Evolutionary conservation across 202 grass and related monocot species (phyloP).

Genomic region (Zizania palustris): DNA sequence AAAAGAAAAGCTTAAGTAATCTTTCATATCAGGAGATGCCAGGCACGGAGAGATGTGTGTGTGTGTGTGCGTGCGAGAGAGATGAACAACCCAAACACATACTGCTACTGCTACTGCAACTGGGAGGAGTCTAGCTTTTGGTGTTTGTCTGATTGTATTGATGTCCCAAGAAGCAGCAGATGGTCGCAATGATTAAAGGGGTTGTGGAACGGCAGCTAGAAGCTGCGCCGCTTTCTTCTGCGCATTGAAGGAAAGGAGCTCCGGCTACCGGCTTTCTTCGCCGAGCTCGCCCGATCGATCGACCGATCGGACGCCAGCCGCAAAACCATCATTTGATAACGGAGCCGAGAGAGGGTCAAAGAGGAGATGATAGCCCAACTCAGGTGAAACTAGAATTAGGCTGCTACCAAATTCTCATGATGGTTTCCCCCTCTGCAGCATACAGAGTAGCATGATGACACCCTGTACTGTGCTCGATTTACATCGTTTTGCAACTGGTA

Average conservation of each 20-base stretch:
- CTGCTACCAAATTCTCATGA: conserved; percentile 28
- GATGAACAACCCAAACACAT: neutral
- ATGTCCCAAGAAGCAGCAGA: conserved; percentile 52
- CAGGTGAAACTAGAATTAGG: conserved; percentile 6
- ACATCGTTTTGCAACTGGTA: neutral
- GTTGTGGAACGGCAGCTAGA: conserved; percentile 59
- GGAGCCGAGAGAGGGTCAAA: neutral
- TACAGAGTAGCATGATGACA: conserved; percentile 8
- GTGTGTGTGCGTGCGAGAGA: neutral
- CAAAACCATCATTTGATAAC: conserved; percentile 39
- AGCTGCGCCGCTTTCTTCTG: conserved; percentile 49
- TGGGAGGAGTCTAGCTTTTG: conserved; percentile 30
- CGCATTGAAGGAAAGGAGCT: conserved; percentile 36
- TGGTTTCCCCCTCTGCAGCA: neutral
- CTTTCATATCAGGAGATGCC: neutral
- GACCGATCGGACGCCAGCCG: conserved; percentile 23
- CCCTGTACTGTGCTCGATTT: neutral
- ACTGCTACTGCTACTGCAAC: conserved; percentile 19
- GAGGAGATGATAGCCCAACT: conserved; percentile 25
- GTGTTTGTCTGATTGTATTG: conserved; percentile 55
- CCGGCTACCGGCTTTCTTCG: conserved; percentile 17
- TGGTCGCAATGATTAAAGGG: conserved; percentile 77
- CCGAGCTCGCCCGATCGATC: neutral
- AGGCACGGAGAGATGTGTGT: neutral
- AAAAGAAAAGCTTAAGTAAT: neutral